phyloP scores from a whole-genome alignment of 768 basidiomycete genomes.

The Suillus alpinus region DNA sequence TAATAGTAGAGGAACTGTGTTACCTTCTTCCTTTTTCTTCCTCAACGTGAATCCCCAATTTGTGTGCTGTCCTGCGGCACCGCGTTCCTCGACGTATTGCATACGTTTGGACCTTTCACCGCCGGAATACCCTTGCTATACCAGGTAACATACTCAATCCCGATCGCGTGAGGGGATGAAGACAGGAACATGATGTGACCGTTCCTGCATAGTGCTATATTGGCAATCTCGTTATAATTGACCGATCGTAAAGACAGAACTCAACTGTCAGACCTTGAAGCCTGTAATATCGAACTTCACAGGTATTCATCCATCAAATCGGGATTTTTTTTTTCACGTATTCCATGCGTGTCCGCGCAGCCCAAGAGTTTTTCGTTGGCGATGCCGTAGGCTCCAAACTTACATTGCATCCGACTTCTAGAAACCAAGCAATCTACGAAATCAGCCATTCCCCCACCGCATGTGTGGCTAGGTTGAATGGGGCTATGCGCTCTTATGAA shows the following conservation, averaged over 20 bases:
- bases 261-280: conserved; percentile 5
- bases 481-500: conserved; percentile 6
- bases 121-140: background rate
- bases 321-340: background rate
- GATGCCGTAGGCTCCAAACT: conserved; percentile 5
- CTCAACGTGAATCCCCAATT: conserved; percentile 22
- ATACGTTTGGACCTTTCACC: conserved; percentile 6
- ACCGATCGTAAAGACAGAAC: conserved; percentile 6
- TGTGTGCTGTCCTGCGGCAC: conserved; percentile 14
- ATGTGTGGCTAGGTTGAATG: background rate
- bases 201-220: conserved; percentile 6
- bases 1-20: conserved; percentile 8
- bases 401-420: background rate
- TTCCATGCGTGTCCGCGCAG: background rate
- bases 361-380: background rate
- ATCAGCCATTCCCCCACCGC: background rate
- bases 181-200: conserved; percentile 2
- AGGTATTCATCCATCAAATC: background rate
- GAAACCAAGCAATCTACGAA: background rate
- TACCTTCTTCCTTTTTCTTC: conserved; percentile 1
- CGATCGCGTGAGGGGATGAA: conserved; percentile 1
- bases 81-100: conserved; percentile 19
- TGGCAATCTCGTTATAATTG: conserved; percentile 10
- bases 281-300: conserved; percentile 3
- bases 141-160: background rate